Evolutionary conservation across 2,329 filamentous ascomycete genomes (phyloP), one percentile per base, ranked within the genome.

Genomic region (Aureobasidium pullulans): DNA sequence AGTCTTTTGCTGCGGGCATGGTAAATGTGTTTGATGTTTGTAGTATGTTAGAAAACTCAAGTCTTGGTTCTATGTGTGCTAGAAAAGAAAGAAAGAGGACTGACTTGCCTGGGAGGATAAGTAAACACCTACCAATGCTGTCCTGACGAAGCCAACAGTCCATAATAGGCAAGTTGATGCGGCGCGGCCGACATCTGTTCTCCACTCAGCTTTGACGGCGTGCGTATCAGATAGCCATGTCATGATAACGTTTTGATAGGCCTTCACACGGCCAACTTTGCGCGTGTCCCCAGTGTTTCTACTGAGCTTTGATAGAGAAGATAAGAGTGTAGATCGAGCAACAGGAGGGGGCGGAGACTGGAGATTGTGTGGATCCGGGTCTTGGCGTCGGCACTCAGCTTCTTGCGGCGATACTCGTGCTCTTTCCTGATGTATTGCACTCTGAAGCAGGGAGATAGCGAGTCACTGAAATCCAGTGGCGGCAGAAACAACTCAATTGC

Each of bases 1-100:
- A 59, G 11, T 59, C 57, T 59, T 53, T 59, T 29, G 57, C 57
- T 53, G 57, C 57, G 29, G 57, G 57, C 57, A 59, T 59, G 6
- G 6, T 56, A 36, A 16, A 37, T 49, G 32, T 54, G n/a, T 43
- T 39, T 1, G 16, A 2, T 29, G 2, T 6, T 36, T 28, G 1
- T 16, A 13, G 3, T 28, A 8, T 29, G 52, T 7, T 56, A 31
- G 52, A 23, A 23, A 19, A 37, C n/a, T 44, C 23, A 3, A 29
- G n/a, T 42, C 5, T n/a, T 6, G 11, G 13, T 42, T 42, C 10
- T 15, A n/a, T 7, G 11, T 7, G 6, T 13, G 39, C n/a, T 7
- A n/a, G 15, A 43, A 7, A 34, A 32, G 34, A 13, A 32, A 43
- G 36, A 40, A n/a, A 19, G 28, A 32, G 40, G 11, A 52, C 32